These are phyloP conservation scores for Sphagnurus paluster DNA, from an alignment of 1,284 basidiomycete genomes.

Conservation along the genomic window DNA sequence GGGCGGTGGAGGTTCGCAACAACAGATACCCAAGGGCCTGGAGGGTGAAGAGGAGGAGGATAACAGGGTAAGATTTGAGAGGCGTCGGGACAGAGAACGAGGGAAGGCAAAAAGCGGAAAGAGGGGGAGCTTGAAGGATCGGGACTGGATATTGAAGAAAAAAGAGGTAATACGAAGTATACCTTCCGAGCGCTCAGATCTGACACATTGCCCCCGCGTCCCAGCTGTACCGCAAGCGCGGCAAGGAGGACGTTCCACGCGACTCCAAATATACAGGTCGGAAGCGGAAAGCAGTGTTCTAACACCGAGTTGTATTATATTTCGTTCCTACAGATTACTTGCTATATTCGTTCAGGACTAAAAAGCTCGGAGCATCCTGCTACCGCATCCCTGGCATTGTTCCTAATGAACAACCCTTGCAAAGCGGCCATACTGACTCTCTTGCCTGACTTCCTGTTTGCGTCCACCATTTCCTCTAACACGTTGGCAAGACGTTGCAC, in stretches of 20 bases:
- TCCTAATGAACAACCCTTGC: slow-evolving; percentile 90
- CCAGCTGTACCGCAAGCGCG: slow-evolving; percentile 78
- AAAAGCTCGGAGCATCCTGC: slow-evolving; percentile 55
- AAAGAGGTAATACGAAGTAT: slow-evolving; percentile 61
- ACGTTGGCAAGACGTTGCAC: slow-evolving; percentile 49
- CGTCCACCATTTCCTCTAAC: slow-evolving; percentile 54
- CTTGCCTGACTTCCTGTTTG: slow-evolving; percentile 51
- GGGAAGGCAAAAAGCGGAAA: slow-evolving; percentile 57
- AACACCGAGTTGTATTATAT: slow-evolving; percentile 5
- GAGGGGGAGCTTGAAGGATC: slow-evolving; percentile 66
- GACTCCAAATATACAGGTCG: slow-evolving; percentile 85
- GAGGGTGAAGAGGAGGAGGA: slow-evolving; percentile 66
- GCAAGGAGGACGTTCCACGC: slow-evolving; percentile 75
- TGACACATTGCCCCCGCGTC: neutral
- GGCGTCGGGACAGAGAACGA: slow-evolving; percentile 61
- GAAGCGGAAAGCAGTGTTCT: slow-evolving; percentile 71
- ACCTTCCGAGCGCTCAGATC: neutral
- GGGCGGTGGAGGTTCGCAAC: slow-evolving; percentile 65
- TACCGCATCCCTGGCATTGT: slow-evolving; percentile 64
- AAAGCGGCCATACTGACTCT: slow-evolving; percentile 91
- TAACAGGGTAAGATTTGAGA: slow-evolving; percentile 63
- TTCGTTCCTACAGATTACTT: slow-evolving; percentile 2
- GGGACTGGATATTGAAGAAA: slow-evolving; percentile 82
- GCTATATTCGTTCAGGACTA: slow-evolving; percentile 29
- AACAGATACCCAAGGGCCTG: slow-evolving; percentile 72